Conservation (phyloP, 108 stramenopile genomes). For the Epithemia pelagica region DNA sequence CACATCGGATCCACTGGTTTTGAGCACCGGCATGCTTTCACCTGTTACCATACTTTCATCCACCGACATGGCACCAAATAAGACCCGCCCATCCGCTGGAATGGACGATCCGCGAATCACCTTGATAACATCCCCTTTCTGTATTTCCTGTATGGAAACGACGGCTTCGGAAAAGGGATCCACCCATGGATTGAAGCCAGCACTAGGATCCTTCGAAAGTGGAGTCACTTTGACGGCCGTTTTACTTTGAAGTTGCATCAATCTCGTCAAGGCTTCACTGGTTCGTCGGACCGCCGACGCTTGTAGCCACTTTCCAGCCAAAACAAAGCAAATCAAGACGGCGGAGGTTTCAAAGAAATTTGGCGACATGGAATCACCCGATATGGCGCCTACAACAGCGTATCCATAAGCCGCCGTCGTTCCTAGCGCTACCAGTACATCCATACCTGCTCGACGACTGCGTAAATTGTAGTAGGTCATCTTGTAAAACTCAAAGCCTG, state of each 20-base stretch:
- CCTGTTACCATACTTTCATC: constrained; percentile 93
- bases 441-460: constrained; percentile 65
- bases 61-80: constrained; percentile 66
- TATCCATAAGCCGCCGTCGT: constrained; percentile 90
- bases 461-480: constrained; percentile 62
- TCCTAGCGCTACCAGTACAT: constrained; percentile 87
- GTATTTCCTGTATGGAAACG: constrained; percentile 27
- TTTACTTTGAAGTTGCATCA: constrained; percentile 70
- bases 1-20: constrained; percentile 46
- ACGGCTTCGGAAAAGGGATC: constrained; percentile 29
- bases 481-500: constrained; percentile 79
- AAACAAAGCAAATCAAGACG: constrained; percentile 94
- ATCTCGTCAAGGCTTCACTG: constrained; percentile 69
- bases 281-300: constrained; percentile 86
- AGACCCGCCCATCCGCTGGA: constrained; percentile 73
- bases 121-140: constrained; percentile 56
- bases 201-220: not conserved
- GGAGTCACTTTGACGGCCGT: constrained; percentile 32
- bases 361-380: constrained; percentile 13
- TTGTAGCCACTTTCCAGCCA: constrained; percentile 90
- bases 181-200: constrained; percentile 15
- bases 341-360: constrained; percentile 91
- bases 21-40: constrained; percentile 85
- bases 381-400: constrained; percentile 19
- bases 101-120: constrained; percentile 69